A percentile compares a stretch with the other conserved stretches of the same genome.
Evolutionary conservation across 2,329 filamentous ascomycete species (phyloP).

Genomic region (Sclerotinia glacialis): DNA sequence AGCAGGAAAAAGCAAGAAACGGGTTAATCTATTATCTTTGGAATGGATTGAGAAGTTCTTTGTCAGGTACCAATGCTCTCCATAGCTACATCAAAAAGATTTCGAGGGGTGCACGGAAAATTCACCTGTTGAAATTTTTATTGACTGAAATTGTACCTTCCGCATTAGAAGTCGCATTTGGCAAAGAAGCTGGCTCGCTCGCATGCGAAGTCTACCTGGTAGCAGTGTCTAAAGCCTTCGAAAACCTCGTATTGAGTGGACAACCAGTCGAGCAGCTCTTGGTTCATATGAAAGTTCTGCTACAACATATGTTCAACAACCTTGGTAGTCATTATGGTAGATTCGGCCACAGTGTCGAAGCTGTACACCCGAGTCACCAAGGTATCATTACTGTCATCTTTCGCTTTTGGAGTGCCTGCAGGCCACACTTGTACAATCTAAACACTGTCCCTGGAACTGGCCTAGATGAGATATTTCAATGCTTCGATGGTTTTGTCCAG

Average conservation of each 20-base stretch:
- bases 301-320: conserved; percentile 31
- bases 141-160: conserved; percentile 34
- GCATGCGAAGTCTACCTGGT: conserved; percentile 33
- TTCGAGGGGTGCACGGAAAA: conserved; percentile 29
- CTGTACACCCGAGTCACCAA: conserved; percentile 25
- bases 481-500: conserved; percentile 14
- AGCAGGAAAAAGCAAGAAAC: conserved; percentile 27
- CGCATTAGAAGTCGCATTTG: conserved; percentile 31
- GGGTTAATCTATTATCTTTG: conserved; percentile 37
- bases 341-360: conserved; percentile 14
- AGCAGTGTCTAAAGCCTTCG: conserved; percentile 22
- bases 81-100: conserved; percentile 28
- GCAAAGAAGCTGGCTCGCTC: conserved; percentile 29
- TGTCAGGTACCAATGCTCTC: conserved; percentile 24
- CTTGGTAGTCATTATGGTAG: conserved; percentile 16
- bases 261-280: conserved; percentile 12
- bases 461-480: conserved; percentile 4
- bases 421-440: conserved; percentile 18
- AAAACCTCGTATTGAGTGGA: conserved; percentile 22
- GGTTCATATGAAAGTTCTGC: conserved; percentile 29
- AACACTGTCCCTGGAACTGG: neutral
- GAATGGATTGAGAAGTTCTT: conserved; percentile 33
- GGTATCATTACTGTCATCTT: conserved; percentile 28
- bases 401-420: conserved; percentile 33
- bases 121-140: conserved; percentile 33